Evolutionary conservation across 345 rosid genomes (phyloP).

Genomic region (Salix dunnii): DNA sequence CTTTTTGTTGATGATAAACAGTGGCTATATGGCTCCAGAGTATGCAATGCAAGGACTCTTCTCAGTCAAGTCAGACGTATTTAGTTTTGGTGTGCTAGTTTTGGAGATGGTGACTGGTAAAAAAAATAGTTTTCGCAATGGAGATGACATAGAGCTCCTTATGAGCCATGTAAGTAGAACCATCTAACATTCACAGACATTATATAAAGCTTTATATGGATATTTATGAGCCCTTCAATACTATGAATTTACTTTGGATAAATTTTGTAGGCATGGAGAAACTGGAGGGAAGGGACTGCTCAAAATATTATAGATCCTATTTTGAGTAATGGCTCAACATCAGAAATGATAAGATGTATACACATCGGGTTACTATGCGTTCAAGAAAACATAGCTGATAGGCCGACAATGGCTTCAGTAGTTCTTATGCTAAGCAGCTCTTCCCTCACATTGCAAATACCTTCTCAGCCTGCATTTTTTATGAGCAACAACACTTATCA

Average conservation of each 20-base stretch:
- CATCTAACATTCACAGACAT: neutral
- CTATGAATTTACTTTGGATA: no score
- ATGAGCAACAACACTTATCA: slow-evolving; percentile 3
- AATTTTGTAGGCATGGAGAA: slow-evolving; percentile 48
- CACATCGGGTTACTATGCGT: slow-evolving; percentile 54
- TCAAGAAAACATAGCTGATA: slow-evolving; percentile 40
- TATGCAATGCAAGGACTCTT: slow-evolving; percentile 13
- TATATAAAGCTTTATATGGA: no score
- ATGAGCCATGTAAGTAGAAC: slow-evolving; percentile 33
- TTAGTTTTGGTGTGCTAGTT: slow-evolving; percentile 4
- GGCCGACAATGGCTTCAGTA: slow-evolving; percentile 48
- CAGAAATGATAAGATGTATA: slow-evolving; percentile 44
- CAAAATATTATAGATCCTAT: slow-evolving; percentile 34
- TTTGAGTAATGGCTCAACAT: slow-evolving; percentile 21
- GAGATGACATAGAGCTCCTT: slow-evolving; percentile 25
- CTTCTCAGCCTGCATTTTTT: slow-evolving; percentile 40
- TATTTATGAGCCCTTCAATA: no score
- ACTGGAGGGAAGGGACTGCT: slow-evolving; percentile 40
- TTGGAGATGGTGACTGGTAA: slow-evolving; percentile 40
- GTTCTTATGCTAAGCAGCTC: slow-evolving; percentile 42
- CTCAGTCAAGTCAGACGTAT: neutral
- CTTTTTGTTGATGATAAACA: neutral
- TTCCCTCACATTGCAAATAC: slow-evolving; percentile 37
- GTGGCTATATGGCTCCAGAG: slow-evolving; percentile 56
- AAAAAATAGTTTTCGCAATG: slow-evolving; percentile 23